Evolutionary conservation across 345 rosid genomes (phyloP), one percentile per base, ranked within the genome.

Genomic region (Pistacia vera): DNA sequence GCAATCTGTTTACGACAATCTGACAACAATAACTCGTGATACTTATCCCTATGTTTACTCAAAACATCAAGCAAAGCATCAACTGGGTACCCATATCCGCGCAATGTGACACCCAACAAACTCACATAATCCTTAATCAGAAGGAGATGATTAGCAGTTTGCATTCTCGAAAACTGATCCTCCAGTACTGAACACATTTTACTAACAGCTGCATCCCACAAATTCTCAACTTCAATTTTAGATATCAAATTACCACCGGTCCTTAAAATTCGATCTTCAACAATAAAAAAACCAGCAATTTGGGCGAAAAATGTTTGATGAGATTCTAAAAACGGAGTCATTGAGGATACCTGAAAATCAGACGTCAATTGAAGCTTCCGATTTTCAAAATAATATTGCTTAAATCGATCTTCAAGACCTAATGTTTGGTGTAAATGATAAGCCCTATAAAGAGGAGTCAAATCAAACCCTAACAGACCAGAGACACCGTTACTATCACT

Each of bases 161-260:
- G 98, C 99, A 95, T 95, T 77, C 99, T 90, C 49, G 99, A 96
- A 83, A 96, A 96, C 80, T 96, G 99, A 83, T 96, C 99, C 82
- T 93, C 99, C 73, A 96, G 81, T 13, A 93, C 99, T 20, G 93
- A 88, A 83, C 99, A 95, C 99, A 95, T 95, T 83, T 93, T 93
- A 79, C 86, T 85, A 66, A 95, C 97, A 58, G 99, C 99, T 66
- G 89, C 84, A 74, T 95, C 99, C 99, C 99, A 95, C 84, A 95
- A 74, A 86, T 81, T 89, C 85, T 95, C 99, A 28, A 95, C 98
- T 58, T 93, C 97, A 74, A 88, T 75, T 82, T 90, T 92, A 28
- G 94, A 90, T 72, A 95, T 90, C 88, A 95, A 85, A 18, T 91
- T 87, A 18, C 97, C 99, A 9, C 98, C 97, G 2, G 99, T 95